Conservation (phyloP, 768 basidiomycete species). For the Russula vinacea region DNA sequence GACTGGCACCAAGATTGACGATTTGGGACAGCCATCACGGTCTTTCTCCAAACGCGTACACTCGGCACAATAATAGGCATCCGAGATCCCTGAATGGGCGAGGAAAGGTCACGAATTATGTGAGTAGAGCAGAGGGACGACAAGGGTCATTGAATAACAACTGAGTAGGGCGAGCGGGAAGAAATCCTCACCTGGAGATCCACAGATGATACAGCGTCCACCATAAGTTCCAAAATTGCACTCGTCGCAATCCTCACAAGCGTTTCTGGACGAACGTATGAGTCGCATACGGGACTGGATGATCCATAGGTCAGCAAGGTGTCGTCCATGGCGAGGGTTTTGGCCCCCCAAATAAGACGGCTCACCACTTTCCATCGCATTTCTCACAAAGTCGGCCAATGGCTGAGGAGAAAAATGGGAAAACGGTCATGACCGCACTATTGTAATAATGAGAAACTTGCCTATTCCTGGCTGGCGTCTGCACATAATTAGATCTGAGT, state of each 20-base stretch:
- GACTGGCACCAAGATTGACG: constrained; percentile 91
- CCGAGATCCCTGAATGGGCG: constrained; percentile 77
- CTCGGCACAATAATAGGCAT: constrained; percentile 98
- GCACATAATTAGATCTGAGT: constrained; percentile 94
- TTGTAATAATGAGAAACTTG: constrained; percentile 37
- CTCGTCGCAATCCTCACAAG: constrained; percentile 98
- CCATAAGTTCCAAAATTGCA: constrained; percentile 99
- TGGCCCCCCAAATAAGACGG: too few species aligned
- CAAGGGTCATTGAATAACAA: background rate
- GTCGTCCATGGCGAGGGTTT: background rate
- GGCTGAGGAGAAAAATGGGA: constrained; percentile 47
- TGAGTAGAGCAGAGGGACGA: background rate
- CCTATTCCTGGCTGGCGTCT: constrained; percentile 96
- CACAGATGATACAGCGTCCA: constrained; percentile 96
- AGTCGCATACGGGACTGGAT: constrained; percentile 94
- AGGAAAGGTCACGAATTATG: background rate
- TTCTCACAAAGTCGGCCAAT: constrained; percentile 98
- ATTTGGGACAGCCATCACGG: constrained; percentile 98
- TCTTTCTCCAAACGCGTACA: constrained; percentile 97
- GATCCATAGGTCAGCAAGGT: background rate
- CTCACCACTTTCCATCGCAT: constrained; percentile 98
- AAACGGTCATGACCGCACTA: constrained; percentile 14
- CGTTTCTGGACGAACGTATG: constrained; percentile 97
- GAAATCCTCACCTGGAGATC: constrained; percentile 69
- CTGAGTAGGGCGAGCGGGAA: background rate